Percentiles rank a stretch among this genome's conserved stretches.
Evolutionary conservation across 495 filamentous ascomycete species (phyloP).

Genomic region (Saxophila tyrrhenica): DNA sequence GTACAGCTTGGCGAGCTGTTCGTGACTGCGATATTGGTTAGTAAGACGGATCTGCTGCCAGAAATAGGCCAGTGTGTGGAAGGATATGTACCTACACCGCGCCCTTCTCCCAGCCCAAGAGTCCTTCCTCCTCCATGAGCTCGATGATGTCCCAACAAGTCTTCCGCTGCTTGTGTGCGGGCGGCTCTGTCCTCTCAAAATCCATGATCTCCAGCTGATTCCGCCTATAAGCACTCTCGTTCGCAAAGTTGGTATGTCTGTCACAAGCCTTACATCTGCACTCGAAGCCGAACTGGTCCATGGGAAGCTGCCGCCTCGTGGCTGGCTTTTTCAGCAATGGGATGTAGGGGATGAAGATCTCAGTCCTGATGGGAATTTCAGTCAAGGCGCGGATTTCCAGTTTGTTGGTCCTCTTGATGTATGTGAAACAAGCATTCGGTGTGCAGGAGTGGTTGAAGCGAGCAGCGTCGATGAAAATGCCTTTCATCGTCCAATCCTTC

Average conservation of each 20-base stretch:
- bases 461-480: background rate
- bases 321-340: background rate
- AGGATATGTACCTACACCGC: background rate
- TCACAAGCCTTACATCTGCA: background rate
- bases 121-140: background rate
- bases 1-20: background rate
- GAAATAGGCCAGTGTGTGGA: no score
- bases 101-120: background rate
- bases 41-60: no score
- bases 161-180: background rate
- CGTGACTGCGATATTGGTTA: background rate
- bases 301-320: background rate
- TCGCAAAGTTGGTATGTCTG: background rate
- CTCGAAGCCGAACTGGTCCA: background rate
- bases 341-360: background rate
- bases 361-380: background rate
- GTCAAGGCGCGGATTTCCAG: background rate
- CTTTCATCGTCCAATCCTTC: background rate
- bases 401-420: background rate
- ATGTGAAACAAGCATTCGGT: background rate
- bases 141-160: background rate
- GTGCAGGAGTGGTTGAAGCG: background rate
- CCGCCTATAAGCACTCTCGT: background rate
- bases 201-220: background rate
- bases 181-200: background rate